Percentiles rank a stretch among this genome's conserved stretches.
phyloP scores from a whole-genome alignment of 768 basidiomycete species.

The Boletales sp. region DNA sequence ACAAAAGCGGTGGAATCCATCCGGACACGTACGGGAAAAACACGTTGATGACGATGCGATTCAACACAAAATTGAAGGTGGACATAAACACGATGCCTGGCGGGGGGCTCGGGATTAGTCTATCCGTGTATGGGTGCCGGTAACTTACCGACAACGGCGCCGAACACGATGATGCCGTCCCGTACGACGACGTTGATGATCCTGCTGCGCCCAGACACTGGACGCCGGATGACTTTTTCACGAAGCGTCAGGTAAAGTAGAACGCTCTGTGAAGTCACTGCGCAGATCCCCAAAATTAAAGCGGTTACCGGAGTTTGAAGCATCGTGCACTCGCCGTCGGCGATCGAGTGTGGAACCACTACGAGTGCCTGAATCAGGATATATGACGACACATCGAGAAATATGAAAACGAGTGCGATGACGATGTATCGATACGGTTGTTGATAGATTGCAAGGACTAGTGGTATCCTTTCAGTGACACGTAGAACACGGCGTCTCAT shows the following conservation, averaged over 20 bases:
- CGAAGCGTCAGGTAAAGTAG: conserved; percentile 15
- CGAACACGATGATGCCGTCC: conserved; percentile 14
- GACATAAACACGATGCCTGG: conserved; percentile 1
- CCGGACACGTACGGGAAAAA: conserved; percentile 12
- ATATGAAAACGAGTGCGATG: conserved; percentile 1
- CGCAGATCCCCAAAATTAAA: conserved; percentile 4
- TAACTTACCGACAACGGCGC: conserved; percentile 9
- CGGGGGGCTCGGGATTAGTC: not conserved
- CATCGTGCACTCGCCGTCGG: conserved; percentile 11
- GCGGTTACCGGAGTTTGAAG: not conserved
- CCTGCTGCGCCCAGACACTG: conserved; percentile 11
- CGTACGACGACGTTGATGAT: conserved; percentile 10
- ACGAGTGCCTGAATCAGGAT: not conserved
- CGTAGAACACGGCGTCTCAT: not conserved
- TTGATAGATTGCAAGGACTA: conserved; percentile 17
- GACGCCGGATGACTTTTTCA: conserved; percentile 7
- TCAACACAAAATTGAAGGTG: not conserved
- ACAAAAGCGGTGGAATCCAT: not conserved
- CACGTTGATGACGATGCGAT: conserved; percentile 7
- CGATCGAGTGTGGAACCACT: not conserved
- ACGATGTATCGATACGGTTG: not conserved
- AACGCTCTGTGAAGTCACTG: too few relatives aligned
- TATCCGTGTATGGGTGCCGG: not conserved
- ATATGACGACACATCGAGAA: not conserved
- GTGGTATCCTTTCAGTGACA: not conserved